Base-by-base conservation (phyloP, 2,329 filamentous ascomycete species). In the Aspergillus sclerotialis region DNA sequence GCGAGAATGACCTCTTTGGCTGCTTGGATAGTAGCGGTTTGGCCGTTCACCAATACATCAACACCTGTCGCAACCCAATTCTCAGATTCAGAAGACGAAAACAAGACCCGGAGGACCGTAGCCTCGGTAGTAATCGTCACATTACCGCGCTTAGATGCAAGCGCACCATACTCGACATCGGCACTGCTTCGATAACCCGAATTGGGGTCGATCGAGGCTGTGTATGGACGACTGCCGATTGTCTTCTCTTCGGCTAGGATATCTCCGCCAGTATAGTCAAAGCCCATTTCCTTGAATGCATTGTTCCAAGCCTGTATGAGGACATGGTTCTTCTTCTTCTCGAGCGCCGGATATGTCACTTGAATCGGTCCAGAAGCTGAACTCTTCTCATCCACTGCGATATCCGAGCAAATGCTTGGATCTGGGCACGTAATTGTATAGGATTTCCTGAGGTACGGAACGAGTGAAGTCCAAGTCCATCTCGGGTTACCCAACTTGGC, bases 1-100 rank as follows among this genome's bases (percentile, higher is more conserved):
- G 64, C 58, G 3, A 72, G 44, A 26, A 71, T 59, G 1, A 70
- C 56, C 36, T 70, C 68, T 23, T 49, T 53, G 4, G 34, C 38
- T 12, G 44, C 44, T 5, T 32, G 27, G 11, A 44, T 25, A 0
- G 13, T 39, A 19, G 17, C 10, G 2, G 7, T 15, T 7, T 38
- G 16, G 1, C 39, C 37, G 12, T 38, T 17, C 1, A 28, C 16
- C 4, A 14, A 14, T 12, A 48, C 26, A 7, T 40, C 25, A 4
- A 37, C 42, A 0, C 35, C 39, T 7, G 23, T 39, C 2, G 37
- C 44, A 2, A 28, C 30, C 2, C 23, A 7, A 10, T 24, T 26
- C 2, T 12, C 7, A 2, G 13, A 21, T n/a, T n/a, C n/a, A 3
- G 2, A 3, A 1, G 30, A 16, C 8, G 42, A 11, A 21, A 50